Conservation (phyloP, 2,329 filamentous ascomycete genomes). For the Pseudogymnoascus sp. region DNA sequence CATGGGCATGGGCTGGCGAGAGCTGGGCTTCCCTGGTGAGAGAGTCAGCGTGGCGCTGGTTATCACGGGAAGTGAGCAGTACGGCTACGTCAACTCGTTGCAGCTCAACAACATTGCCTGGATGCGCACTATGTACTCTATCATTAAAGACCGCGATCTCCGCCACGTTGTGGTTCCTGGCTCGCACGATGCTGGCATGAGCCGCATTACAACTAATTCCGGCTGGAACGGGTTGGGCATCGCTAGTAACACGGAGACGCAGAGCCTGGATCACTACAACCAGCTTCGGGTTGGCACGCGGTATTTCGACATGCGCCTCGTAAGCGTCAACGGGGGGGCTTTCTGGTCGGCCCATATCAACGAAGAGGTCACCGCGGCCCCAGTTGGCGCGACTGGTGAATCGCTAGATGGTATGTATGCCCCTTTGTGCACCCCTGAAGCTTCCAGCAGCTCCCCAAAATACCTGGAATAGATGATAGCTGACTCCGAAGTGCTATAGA, state of each 20-base stretch:
- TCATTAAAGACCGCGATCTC: slow-evolving; percentile 34
- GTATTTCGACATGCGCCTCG: not conserved
- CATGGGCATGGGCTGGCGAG: slow-evolving; percentile 30
- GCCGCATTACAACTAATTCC: slow-evolving; percentile 29
- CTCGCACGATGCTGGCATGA: slow-evolving; percentile 44
- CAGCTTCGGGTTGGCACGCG: slow-evolving; percentile 36
- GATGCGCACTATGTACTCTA: slow-evolving; percentile 29
- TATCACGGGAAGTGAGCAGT: slow-evolving; percentile 30
- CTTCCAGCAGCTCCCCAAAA: slow-evolving; percentile 16
- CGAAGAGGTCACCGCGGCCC: not conserved
- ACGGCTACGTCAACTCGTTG: slow-evolving; percentile 29
- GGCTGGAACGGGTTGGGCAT: slow-evolving; percentile 32
- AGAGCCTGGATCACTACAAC: slow-evolving; percentile 37
- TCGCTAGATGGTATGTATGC: not conserved
- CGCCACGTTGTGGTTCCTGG: slow-evolving; percentile 42
- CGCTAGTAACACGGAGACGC: slow-evolving; percentile 38
- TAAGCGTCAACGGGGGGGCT: not conserved
- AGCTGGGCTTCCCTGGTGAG: slow-evolving; percentile 29
- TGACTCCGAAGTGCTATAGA: not conserved
- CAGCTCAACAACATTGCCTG: slow-evolving; percentile 24
- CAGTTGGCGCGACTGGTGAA: not conserved
- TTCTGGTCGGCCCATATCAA: not conserved
- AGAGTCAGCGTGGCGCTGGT: slow-evolving; percentile 29
- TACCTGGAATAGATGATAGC: not conserved
- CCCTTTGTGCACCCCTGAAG: slow-evolving; percentile 29